phyloP scores from a whole-genome alignment of 345 rosid species.

The Gossypium sturtianum region DNA sequence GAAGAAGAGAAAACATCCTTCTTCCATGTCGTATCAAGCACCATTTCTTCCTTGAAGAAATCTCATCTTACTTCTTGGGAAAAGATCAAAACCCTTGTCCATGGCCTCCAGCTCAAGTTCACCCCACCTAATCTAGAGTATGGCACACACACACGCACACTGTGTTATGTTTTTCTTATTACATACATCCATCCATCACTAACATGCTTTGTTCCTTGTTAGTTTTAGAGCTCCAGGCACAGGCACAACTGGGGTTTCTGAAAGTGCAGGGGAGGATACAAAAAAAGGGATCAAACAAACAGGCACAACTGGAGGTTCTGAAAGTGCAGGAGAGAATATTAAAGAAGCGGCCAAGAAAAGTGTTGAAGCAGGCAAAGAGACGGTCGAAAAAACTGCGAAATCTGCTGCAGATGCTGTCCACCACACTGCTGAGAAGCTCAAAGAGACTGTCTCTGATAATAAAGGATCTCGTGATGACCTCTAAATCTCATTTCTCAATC shows the following conservation, averaged over 20 bases:
- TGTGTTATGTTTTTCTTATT: too few relatives aligned
- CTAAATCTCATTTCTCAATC: slow-evolving; percentile 4
- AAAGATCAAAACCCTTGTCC: slow-evolving; percentile 39
- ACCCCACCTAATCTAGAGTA: slow-evolving; percentile 65
- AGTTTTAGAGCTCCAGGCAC: slow-evolving; percentile 45
- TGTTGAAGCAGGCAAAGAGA: slow-evolving; percentile 26
- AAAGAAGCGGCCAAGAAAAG: slow-evolving; percentile 54
- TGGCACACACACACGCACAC: not conserved
- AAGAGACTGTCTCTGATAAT: slow-evolving; percentile 14
- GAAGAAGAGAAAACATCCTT: slow-evolving; percentile 33
- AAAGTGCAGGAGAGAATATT: slow-evolving; percentile 30
- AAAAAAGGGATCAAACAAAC: not conserved
- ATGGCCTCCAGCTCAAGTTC: slow-evolving; percentile 36
- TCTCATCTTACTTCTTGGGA: slow-evolving; percentile 54
- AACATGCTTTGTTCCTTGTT: not conserved
- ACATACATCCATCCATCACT: not conserved
- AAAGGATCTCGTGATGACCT: slow-evolving; percentile 39
- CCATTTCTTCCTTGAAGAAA: slow-evolving; percentile 27
- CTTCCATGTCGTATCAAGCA: slow-evolving; percentile 20
- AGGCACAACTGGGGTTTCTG: slow-evolving; percentile 7
- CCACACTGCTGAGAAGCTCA: slow-evolving; percentile 41
- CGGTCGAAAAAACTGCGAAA: slow-evolving; percentile 50
- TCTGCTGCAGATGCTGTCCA: slow-evolving; percentile 46
- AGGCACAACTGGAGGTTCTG: slow-evolving; percentile 4
- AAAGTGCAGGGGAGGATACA: slow-evolving; percentile 7